These are phyloP conservation scores for Alternaria solani DNA, from an alignment of 2,329 filamentous ascomycete species.

Conservation along the genomic window DNA sequence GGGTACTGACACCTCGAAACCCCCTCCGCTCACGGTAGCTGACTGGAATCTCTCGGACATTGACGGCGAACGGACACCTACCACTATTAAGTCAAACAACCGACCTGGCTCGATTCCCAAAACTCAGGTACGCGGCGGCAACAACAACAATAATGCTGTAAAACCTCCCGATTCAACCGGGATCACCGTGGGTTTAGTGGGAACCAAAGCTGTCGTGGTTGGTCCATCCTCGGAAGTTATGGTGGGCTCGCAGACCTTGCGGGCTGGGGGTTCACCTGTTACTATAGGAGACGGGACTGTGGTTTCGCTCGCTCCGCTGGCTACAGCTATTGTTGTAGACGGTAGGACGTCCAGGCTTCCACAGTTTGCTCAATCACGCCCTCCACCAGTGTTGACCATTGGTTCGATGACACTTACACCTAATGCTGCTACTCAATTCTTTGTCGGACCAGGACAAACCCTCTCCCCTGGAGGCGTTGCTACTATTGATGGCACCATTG, in stretches of 20 bases:
- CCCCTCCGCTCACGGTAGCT: slow-evolving; percentile 20
- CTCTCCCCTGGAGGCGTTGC: slow-evolving; percentile 52
- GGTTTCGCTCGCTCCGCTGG: slow-evolving; percentile 42
- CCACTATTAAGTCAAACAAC: slow-evolving; percentile 6
- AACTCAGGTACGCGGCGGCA: slow-evolving; percentile 7
- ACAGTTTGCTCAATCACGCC: slow-evolving; percentile 13
- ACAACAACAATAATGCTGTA: slow-evolving; percentile 8
- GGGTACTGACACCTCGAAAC: slow-evolving; percentile 11
- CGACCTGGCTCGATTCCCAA: slow-evolving; percentile 11
- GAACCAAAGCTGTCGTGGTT: slow-evolving; percentile 39
- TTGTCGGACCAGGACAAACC: slow-evolving; percentile 50
- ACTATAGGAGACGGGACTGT: slow-evolving; percentile 44
- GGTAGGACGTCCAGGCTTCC: slow-evolving; percentile 39
- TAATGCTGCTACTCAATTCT: slow-evolving; percentile 58
- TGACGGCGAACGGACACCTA: slow-evolving; percentile 10
- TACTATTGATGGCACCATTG: slow-evolving; percentile 48
- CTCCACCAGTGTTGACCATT: slow-evolving; percentile 52
- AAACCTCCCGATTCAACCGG: slow-evolving; percentile 21
- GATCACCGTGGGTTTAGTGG: slow-evolving; percentile 37
- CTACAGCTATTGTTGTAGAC: slow-evolving; percentile 40
- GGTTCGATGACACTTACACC: slow-evolving; percentile 52
- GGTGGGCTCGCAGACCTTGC: slow-evolving; percentile 47
- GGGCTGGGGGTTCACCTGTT: slow-evolving; percentile 46
- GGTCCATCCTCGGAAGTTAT: slow-evolving; percentile 44
- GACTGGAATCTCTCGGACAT: slow-evolving; percentile 22